A percentile compares a stretch with the other conserved stretches of the same genome.
These are phyloP conservation scores for Suillus occidentalis DNA, from an alignment of 768 basidiomycete genomes.

Conservation along the genomic window DNA sequence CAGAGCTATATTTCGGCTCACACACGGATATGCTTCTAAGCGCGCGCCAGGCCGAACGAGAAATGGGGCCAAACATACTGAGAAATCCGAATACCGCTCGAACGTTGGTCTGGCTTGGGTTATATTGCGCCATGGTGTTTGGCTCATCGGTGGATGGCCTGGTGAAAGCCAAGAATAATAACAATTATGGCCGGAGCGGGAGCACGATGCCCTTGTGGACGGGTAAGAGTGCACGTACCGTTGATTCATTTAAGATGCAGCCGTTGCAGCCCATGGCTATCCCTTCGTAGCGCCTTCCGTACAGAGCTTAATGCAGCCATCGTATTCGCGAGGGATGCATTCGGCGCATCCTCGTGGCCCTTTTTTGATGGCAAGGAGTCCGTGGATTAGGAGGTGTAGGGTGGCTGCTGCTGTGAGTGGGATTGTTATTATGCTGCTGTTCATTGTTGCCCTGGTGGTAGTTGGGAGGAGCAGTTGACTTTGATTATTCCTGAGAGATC, in stretches of 20 bases:
- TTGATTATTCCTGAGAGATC: too few relatives aligned
- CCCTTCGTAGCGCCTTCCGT: constrained; percentile 59
- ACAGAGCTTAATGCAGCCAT: constrained; percentile 30
- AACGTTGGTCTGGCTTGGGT: constrained; percentile 76
- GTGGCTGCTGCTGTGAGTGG: constrained; percentile 62
- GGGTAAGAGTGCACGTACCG: constrained; percentile 43
- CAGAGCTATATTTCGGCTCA: constrained; percentile 37
- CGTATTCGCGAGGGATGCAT: constrained; percentile 20
- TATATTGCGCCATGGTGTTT: constrained; percentile 70
- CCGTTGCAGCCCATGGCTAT: constrained; percentile 45
- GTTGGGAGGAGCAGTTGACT: constrained; percentile 7
- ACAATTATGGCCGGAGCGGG: constrained; percentile 43
- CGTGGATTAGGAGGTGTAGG: constrained; percentile 48
- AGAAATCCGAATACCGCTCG: constrained; percentile 39
- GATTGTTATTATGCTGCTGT: constrained; percentile 45
- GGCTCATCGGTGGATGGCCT: constrained; percentile 81
- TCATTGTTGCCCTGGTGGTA: constrained; percentile 53
- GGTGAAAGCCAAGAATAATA: constrained; percentile 38
- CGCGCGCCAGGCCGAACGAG: constrained; percentile 18
- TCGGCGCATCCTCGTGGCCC: constrained; percentile 20
- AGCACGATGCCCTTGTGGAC: constrained; percentile 26
- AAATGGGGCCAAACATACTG: constrained; percentile 14
- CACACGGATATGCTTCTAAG: constrained; percentile 34
- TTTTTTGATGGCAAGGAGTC: constrained; percentile 28
- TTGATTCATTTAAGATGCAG: constrained; percentile 45